These are phyloP conservation scores for Plasmodium gonderi DNA, from an alignment of 169 alveolate species.

Conservation along the genomic window DNA sequence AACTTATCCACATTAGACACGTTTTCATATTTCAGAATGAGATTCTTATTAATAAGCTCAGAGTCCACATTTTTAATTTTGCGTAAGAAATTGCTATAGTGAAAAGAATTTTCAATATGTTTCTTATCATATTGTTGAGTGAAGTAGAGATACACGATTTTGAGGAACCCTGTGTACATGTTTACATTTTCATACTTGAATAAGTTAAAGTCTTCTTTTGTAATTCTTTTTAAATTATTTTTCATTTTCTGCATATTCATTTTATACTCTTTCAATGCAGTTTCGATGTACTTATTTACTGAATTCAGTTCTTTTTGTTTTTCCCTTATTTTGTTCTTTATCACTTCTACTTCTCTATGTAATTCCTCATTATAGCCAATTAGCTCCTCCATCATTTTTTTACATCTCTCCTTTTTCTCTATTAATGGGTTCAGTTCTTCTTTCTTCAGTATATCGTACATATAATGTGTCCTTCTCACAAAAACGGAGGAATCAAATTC, in stretches of 20 bases:
- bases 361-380: neutral
- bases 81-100: neutral
- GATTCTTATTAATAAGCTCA: neutral
- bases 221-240: slow-evolving; percentile 23
- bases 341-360: neutral
- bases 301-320: neutral
- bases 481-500: neutral
- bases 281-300: neutral
- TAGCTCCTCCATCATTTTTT: neutral
- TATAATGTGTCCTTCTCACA: neutral
- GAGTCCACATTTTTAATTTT: neutral
- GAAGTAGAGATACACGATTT: slow-evolving; percentile 48
- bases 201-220: slow-evolving; percentile 19
- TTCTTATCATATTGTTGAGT: slow-evolving; percentile 7
- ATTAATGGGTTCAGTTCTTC: neutral
- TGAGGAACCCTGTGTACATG: slow-evolving; percentile 27
- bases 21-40: slow-evolving; percentile 53
- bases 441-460: neutral
- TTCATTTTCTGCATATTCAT: neutral
- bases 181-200: slow-evolving; percentile 19
- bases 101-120: slow-evolving; percentile 7
- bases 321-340: neutral
- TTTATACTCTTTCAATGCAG: neutral
- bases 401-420: neutral
- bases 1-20: slow-evolving; percentile 39